Conservation (phyloP, 2,329 filamentous ascomycete genomes). For the Pseudogymnoascus sp. region DNA sequence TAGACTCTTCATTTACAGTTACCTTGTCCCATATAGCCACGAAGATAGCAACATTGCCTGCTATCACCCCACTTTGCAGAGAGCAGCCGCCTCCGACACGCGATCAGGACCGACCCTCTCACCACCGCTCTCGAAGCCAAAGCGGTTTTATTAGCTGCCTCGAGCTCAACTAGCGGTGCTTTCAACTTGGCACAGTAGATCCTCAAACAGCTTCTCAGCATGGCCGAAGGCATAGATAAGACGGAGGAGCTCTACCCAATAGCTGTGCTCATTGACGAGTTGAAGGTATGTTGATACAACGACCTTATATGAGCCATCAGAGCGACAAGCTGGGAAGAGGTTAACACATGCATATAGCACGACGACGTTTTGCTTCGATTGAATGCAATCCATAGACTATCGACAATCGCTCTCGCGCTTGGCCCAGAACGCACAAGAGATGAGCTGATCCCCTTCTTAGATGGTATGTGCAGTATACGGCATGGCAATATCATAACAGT, state of each 20-base stretch:
- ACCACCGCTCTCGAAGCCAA: constrained; percentile 1
- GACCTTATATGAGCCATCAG: constrained; percentile 9
- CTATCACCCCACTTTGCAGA: constrained; percentile 7
- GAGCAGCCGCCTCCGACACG: constrained; percentile 3
- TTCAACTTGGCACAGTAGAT: constrained; percentile 7
- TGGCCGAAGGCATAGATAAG: constrained; percentile 83
- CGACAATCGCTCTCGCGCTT: constrained; percentile 92
- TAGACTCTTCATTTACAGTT: constrained; percentile 5
- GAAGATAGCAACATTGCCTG: constrained; percentile 7
- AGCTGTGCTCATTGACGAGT: constrained; percentile 97
- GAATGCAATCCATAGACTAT: constrained; percentile 96
- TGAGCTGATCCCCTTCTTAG: constrained; percentile 96
- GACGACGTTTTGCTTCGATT: constrained; percentile 96
- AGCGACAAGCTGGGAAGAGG: constrained; percentile 20
- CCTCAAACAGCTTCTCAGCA: constrained; percentile 39
- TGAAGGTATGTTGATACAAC: constrained; percentile 63
- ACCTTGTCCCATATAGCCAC: background rate
- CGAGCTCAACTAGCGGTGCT: constrained; percentile 7
- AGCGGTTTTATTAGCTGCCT: constrained; percentile 4
- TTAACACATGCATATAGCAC: constrained; percentile 53
- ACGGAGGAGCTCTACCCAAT: constrained; percentile 99
- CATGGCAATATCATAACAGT: background rate
- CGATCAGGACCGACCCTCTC: constrained; percentile 7
- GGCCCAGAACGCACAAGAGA: constrained; percentile 95
- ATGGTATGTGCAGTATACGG: constrained; percentile 58